Evolutionary conservation across 208 protist species (phyloP).

Genomic region (Trypanosoma mega): DNA sequence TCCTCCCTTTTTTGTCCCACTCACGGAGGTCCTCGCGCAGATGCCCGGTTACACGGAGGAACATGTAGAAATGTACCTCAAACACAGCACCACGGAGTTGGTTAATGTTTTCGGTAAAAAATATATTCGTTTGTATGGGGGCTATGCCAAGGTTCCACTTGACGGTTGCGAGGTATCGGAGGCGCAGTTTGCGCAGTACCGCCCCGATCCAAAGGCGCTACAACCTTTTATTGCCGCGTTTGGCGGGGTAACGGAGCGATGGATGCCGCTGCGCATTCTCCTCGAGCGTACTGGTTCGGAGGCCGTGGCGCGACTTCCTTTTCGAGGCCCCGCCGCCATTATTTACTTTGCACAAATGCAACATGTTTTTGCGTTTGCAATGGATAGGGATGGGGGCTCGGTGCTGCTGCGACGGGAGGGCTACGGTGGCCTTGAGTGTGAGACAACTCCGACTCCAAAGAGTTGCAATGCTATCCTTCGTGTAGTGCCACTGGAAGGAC

Average conservation of each 20-base stretch:
- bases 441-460: constrained; percentile 80
- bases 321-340: constrained; percentile 56
- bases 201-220: constrained; percentile 39
- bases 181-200: constrained; percentile 46
- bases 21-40: constrained; percentile 49
- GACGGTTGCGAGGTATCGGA: constrained; percentile 62
- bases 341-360: constrained; percentile 93
- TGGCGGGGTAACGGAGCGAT: constrained; percentile 50
- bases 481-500: constrained; percentile 47
- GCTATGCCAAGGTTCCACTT: constrained; percentile 60
- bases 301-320: constrained; percentile 54
- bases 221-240: constrained; percentile 59
- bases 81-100: constrained; percentile 58
- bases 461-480: constrained; percentile 49
- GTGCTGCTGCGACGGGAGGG: constrained; percentile 64
- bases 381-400: constrained; percentile 44
- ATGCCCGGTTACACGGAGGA: constrained; percentile 90
- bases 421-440: constrained; percentile 55
- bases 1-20: constrained; percentile 85
- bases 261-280: constrained; percentile 79
- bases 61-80: constrained; percentile 75
- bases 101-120: constrained; percentile 48
- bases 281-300: constrained; percentile 52
- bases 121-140: constrained; percentile 80
- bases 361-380: constrained; percentile 83